Conservation (phyloP, 352 stramenopile species). For the Pythium brassicae region DNA sequence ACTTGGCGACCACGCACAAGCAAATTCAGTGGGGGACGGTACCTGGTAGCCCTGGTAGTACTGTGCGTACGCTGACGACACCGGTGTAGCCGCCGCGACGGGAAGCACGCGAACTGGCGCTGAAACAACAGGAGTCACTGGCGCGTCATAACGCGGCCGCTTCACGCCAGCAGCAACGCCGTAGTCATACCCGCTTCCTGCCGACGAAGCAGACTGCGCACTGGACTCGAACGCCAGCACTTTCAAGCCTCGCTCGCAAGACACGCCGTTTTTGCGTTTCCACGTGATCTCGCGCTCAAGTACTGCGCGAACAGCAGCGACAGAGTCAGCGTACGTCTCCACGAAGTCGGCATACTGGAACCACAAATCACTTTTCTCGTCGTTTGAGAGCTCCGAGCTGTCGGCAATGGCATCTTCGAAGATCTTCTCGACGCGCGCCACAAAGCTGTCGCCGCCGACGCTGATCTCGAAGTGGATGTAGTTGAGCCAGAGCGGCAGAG, state of each 20-base stretch:
- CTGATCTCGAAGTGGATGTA: conserved; percentile 71
- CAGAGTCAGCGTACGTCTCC: conserved; percentile 40
- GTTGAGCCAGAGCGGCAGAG: conserved; percentile 58
- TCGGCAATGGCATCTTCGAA: conserved; percentile 51
- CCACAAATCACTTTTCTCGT: conserved; percentile 82
- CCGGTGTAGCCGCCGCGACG: conserved; percentile 16
- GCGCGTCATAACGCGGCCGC: conserved; percentile 41
- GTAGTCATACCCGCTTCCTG: conserved; percentile 19
- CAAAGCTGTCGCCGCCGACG: conserved; percentile 22
- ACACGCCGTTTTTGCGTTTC: conserved; percentile 60
- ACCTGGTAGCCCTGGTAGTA: conserved; percentile 84
- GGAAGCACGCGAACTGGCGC: conserved; percentile 12
- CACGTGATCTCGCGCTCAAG: conserved; percentile 51
- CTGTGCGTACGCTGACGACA: conserved; percentile 32
- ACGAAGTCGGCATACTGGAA: conserved; percentile 77
- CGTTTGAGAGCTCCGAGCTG: conserved; percentile 40
- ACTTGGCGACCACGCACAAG: conserved; percentile 8
- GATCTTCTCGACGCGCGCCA: conserved; percentile 34
- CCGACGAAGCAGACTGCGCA: conserved; percentile 1
- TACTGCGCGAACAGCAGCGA: conserved; percentile 46
- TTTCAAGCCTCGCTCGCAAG: conserved; percentile 51
- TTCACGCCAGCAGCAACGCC: conserved; percentile 43
- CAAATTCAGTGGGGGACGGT: conserved; percentile 23
- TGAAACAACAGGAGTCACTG: conserved; percentile 11
- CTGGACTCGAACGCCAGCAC: conserved; percentile 43